These are phyloP conservation scores for Proliferodiscus dingleyae DNA, from an alignment of 2,329 filamentous ascomycete genomes.

Conservation along the genomic window DNA sequence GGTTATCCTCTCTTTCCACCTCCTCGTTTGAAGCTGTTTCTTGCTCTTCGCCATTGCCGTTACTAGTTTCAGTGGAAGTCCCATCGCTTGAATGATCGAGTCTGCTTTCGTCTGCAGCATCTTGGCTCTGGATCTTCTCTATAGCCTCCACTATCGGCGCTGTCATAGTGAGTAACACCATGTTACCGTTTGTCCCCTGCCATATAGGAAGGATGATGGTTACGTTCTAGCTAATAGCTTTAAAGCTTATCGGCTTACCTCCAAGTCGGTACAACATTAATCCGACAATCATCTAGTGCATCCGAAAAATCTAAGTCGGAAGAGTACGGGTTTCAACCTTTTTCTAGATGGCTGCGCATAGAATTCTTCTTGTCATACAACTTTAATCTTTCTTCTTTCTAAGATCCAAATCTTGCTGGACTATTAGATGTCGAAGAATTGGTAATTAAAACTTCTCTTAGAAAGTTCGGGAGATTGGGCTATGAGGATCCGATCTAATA, in stretches of 20 bases:
- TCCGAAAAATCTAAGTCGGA: conserved; percentile 23
- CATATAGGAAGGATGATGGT: conserved; percentile 5
- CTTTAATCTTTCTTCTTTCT: background rate
- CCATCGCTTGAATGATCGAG: too few species aligned
- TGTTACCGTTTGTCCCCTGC: conserved; percentile 33
- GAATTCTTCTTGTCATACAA: background rate
- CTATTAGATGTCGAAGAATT: conserved; percentile 1
- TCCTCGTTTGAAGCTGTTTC: background rate
- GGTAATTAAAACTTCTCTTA: conserved; percentile 5
- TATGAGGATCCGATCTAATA: conserved; percentile 50
- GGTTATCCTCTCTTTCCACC: background rate
- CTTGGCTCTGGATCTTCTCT: conserved; percentile 29
- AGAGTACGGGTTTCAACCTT: conserved; percentile 17
- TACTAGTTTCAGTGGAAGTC: too few species aligned
- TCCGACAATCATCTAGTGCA: conserved; percentile 21
- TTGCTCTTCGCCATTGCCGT: too few species aligned
- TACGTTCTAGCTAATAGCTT: conserved; percentile 8
- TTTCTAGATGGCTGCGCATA: background rate
- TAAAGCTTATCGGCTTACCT: conserved; percentile 16
- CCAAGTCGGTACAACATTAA: conserved; percentile 10
- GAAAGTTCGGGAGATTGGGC: conserved; percentile 14
- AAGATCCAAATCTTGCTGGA: conserved; percentile 2
- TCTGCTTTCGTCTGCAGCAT: background rate
- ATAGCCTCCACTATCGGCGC: conserved; percentile 61
- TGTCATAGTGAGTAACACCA: conserved; percentile 79